Evolutionary conservation across 202 grass and related monocot species (phyloP), one percentile per base, ranked within the genome.

Genomic region (Saccharum hybrid): DNA sequence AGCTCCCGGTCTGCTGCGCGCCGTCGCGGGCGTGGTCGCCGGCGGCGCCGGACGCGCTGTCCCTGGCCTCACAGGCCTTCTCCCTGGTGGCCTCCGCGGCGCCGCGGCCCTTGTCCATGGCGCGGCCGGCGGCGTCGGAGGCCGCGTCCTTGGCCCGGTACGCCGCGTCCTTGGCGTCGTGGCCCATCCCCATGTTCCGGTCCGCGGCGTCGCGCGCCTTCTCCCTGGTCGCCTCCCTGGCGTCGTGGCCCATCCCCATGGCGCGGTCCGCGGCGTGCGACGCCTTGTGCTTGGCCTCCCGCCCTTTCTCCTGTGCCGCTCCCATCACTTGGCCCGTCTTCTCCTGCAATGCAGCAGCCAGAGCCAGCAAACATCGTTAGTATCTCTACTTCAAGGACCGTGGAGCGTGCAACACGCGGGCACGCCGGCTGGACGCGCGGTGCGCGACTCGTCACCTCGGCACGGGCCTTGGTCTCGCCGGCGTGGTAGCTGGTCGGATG

Each of bases 391-490:
- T 3, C 12, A 5, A 46, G 11, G 43, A 48, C 48, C 12, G 5
- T 57, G 52, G 14, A 51, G 10, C 2, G 57, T 8, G 14, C 45
- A 68, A 2, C 40, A 23, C 15, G 49, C 49, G 49, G 49, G 49
- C 56, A 57, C 19, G 52, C 52, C 6, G 16, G 52, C 45, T 48
- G 45, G 45, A 15, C 45, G 45, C 4, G 12, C 45, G 12, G 45
- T 45, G 43, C 4, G 4, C 13, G 7, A 21, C 19, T n/a, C 2
- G 1, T 22, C 37, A 88, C 93, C 88, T 92, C 82, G 72, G 88
- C 71, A 13, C 76, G 85, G 71, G 79, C 90, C 89, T 83, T 88
- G 90, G 88, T 86, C 85, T 92, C 88, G 1, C 88, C 86, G 52
- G 85, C 85, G 49, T 16, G 75, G 90, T 90, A 92, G 80, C 46